Evolutionary conservation across 208 protist genomes (phyloP), one percentile per base, ranked within the genome.

Genomic region (Vickermania ingenoplastis): DNA sequence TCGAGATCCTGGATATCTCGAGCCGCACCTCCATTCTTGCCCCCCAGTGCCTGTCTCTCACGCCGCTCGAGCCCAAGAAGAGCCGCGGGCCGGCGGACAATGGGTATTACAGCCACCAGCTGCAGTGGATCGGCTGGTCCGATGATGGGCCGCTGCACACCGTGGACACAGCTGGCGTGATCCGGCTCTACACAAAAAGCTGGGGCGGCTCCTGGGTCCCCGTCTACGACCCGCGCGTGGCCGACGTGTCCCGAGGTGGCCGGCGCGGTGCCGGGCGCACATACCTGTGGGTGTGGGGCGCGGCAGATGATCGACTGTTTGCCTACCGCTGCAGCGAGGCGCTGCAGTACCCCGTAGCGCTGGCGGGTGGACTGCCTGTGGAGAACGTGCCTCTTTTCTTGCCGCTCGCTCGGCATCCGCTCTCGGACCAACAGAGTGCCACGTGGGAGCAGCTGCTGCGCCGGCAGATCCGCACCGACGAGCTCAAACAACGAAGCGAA

Each of bases 101-200:
- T 28, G 83, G 77, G 23, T n/a, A n/a, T n/a, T 61, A 49, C 14
- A 63, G 57, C 22, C 87, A 89, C 53, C 82, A 91, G 59, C 67
- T 94, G 57, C 81, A 90, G 71, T 94, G 87, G 87, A 61, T 91
- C 24, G 87, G 87, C 11, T 94, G 81, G 81, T 90, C 84, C 0
- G 83, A 94, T 59, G 87, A 94, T 51, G 87, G 87, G 13, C 77
- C 86, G 26, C 80, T 94, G 58, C 84, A 90, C 71, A 60, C 75
- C 24, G 79, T 63, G 22, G 87, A 94, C 63, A 91, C 81, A 7
- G 87, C 87, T 1, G 87, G 87, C 11, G 83, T 94, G 45, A 73
- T 94, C 69, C 81, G 81, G 41, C 73, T 91, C 69, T 82, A 77
- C 68, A 90, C 82, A 29, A 28, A 83, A 51, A 69, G 64, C 57